These are phyloP conservation scores for Pestalotiopsis sp. DNA, from an alignment of 2,329 filamentous ascomycete genomes.

Conservation along the genomic window DNA sequence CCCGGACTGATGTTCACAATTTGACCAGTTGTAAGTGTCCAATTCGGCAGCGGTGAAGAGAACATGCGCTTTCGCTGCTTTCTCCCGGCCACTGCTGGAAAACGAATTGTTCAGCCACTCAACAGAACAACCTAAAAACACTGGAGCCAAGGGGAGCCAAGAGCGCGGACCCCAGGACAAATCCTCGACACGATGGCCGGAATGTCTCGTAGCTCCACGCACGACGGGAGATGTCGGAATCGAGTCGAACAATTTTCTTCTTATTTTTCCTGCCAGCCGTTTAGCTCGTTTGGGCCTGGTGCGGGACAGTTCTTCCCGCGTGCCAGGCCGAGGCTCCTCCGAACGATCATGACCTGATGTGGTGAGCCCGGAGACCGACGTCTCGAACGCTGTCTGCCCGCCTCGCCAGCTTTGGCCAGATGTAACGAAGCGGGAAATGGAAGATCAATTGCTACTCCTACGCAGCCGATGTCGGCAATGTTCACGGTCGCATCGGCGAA, in stretches of 20 bases:
- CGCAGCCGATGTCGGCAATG: neutral
- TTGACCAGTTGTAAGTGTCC: neutral
- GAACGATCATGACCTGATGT: neutral
- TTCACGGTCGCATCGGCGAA: neutral
- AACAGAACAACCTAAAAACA: neutral
- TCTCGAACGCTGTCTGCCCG: neutral
- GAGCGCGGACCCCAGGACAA: neutral
- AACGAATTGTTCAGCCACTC: neutral
- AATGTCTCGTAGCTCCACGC: neutral
- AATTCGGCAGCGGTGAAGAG: slow-evolving; percentile 9
- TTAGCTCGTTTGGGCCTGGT: neutral
- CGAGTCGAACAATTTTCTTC: neutral
- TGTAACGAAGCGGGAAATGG: neutral
- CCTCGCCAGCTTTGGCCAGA: neutral
- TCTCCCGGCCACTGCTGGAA: neutral
- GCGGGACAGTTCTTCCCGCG: neutral
- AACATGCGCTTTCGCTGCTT: neutral
- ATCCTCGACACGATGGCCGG: neutral
- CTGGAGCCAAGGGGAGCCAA: neutral
- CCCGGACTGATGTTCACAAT: neutral
- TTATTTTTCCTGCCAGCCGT: neutral
- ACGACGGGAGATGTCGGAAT: neutral
- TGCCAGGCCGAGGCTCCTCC: neutral
- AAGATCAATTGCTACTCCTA: neutral
- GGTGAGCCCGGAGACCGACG: neutral